Base-by-base conservation (phyloP, 208 protist genomes). In the Ichthyophonus hoferi region DNA sequence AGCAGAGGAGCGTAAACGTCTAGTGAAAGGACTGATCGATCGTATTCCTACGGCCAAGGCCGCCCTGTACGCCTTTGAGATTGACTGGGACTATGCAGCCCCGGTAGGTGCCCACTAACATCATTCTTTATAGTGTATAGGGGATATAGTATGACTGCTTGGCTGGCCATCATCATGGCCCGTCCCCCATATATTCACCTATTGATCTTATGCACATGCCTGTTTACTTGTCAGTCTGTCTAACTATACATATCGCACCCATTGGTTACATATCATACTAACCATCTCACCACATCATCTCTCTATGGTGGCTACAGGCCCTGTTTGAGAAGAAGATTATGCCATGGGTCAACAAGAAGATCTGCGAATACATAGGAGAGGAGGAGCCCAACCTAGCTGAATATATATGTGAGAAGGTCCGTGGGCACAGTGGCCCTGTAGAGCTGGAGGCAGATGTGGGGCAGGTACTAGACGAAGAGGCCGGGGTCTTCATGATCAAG, bases 381-480 rank as follows among this genome's bases (percentile, higher is more conserved):
- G 88, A 90, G 81, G 88, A 90, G 88, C 79, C 77, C n/a, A 50
- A 41, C 2, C 41, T 90, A 37, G 40, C 76, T 14, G 81, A 90
- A 37, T 90, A 84, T 88, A 79, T 90, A 76, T 86, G 78, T 37
- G 88, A 87, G 14, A 50, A 76, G 24, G 88, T 90, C 12, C 39
- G 82, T 39, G 67, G n/a, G n/a, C 87, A 85, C 76, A 35, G 3
- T 37, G 3, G 76, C 1, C 12, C 87, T 24, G 39, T 17, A n/a
- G 81, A 85, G 39, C 24, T 85, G 24, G n/a, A 41, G 7, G 38
- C 81, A 12, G 81, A 85, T 34, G 81, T 85, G 33, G 24, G 7
- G 33, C 79, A 89, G 77, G 82, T 90, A 14, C 58, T 90, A 37
- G 88, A 90, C 37, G 79, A 87, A 50, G 88, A 90, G 31, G 88